Conservation (phyloP, 2,329 filamentous ascomycete species). For the Mycogone perniciosa region DNA sequence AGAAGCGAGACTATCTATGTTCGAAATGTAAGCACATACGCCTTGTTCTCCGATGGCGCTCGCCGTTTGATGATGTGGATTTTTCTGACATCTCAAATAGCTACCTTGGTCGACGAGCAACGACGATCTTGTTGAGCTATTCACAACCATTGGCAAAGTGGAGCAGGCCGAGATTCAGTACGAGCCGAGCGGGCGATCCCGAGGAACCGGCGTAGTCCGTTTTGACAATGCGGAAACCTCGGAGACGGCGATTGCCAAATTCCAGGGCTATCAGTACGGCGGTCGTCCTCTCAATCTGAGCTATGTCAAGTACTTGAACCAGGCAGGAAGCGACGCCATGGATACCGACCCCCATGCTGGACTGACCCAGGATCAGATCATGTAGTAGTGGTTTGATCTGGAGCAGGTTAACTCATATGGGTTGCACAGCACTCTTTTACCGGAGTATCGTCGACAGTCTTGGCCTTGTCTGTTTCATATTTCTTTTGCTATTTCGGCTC, state of each 20-base stretch:
- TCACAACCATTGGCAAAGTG: constrained; percentile 96
- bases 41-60: background rate
- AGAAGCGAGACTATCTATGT: constrained; percentile 84
- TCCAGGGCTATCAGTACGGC: constrained; percentile 95
- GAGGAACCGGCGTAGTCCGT: constrained; percentile 92
- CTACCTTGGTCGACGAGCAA: constrained; percentile 99
- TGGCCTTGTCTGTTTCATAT: background rate
- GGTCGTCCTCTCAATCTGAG: constrained; percentile 87
- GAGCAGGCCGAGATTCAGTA: constrained; percentile 99
- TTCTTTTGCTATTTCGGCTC: background rate
- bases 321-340: constrained; percentile 65
- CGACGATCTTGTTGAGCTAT: constrained; percentile 91
- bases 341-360: constrained; percentile 70
- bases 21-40: constrained; percentile 70
- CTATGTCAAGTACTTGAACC: constrained; percentile 86
- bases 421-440: background rate
- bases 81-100: constrained; percentile 37
- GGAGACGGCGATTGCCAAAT: constrained; percentile 92
- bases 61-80: background rate
- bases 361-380: constrained; percentile 96
- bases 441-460: background rate
- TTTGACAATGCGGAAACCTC: constrained; percentile 80
- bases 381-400: constrained; percentile 48
- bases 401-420: background rate
- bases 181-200: constrained; percentile 90